Evolutionary conservation across 805 yeast genomes (phyloP).

Genomic region (Monosporozyma aerobia): DNA sequence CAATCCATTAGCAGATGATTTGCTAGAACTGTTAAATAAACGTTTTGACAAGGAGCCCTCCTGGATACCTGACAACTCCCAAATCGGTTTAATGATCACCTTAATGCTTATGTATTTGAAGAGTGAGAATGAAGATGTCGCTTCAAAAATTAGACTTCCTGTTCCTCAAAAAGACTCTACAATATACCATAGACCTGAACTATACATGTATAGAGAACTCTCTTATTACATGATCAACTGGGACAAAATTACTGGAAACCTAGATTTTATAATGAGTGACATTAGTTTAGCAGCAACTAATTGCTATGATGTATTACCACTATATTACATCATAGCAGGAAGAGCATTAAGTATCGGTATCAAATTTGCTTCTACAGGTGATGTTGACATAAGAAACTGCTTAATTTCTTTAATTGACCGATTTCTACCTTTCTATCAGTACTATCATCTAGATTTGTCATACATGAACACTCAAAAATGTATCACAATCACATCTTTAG

Average conservation of each 20-base stretch:
- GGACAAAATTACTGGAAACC: constrained; percentile 45
- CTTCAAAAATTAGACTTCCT: constrained; percentile 49
- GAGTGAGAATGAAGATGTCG: constrained; percentile 51
- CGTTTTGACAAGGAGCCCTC: constrained; percentile 19
- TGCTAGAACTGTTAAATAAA: constrained; percentile 14
- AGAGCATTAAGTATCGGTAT: constrained; percentile 65
- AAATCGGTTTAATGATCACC: constrained; percentile 66
- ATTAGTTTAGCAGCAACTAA: constrained; percentile 29
- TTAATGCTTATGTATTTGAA: constrained; percentile 64
- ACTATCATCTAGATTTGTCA: constrained; percentile 16
- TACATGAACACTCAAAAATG: constrained; percentile 52
- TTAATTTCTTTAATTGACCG: constrained; percentile 21
- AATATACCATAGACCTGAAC: constrained; percentile 53
- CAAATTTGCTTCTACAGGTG: constrained; percentile 62
- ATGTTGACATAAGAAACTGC: constrained; percentile 44
- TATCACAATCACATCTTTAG: constrained; percentile 42
- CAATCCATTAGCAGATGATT: constrained; percentile 1
- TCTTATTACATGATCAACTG: constrained; percentile 63
- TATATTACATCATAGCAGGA: constrained; percentile 65
- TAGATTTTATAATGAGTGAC: constrained; percentile 17
- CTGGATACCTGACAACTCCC: constrained; percentile 32
- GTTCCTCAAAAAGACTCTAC: constrained; percentile 32
- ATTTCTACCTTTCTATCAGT: constrained; percentile 25
- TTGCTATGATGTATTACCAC: constrained; percentile 49
- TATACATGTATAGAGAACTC: constrained; percentile 55